Conservation (phyloP, 2,329 filamentous ascomycete species). For the Sporothrix schenckii region DNA sequence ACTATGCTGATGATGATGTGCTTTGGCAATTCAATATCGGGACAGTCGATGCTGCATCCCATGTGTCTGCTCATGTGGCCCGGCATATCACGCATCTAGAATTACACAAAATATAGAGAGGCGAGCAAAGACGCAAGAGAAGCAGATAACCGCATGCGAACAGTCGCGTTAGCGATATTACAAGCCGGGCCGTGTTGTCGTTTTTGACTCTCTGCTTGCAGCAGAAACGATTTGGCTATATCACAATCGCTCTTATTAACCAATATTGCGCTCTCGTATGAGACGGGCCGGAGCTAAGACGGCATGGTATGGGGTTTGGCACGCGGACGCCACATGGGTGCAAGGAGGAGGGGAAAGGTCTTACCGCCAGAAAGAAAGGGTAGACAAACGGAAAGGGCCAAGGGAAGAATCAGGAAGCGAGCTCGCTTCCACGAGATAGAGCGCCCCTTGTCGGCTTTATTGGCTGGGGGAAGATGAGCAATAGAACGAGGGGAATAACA, state of each 20-base stretch:
- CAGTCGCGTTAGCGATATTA: neutral
- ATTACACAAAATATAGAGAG: neutral
- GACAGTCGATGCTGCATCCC: neutral
- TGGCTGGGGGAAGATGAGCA: neutral
- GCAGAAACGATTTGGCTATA: neutral
- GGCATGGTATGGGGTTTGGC: constrained; percentile 10
- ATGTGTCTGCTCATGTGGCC: neutral
- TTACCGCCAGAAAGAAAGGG: neutral
- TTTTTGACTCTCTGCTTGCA: neutral
- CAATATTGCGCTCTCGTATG: neutral
- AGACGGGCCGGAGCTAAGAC: constrained; percentile 11
- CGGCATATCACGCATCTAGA: neutral
- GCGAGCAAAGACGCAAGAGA: neutral
- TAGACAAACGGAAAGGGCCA: neutral
- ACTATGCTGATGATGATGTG: too few relatives aligned
- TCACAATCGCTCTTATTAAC: neutral
- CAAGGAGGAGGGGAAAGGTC: constrained; percentile 12
- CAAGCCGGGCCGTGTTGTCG: neutral
- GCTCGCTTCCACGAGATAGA: neutral
- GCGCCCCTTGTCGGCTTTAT: neutral
- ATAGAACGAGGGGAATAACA: neutral
- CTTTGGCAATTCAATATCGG: neutral
- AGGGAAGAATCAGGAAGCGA: constrained; percentile 5
- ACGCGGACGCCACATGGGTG: constrained; percentile 28
- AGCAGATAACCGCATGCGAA: constrained; percentile 1